A percentile compares a stretch with the other conserved stretches of the same genome.
Evolutionary conservation across 225 moss, liverwort and hornwort genomes (phyloP).

Genomic region (Pseudoscleropodium purum): DNA sequence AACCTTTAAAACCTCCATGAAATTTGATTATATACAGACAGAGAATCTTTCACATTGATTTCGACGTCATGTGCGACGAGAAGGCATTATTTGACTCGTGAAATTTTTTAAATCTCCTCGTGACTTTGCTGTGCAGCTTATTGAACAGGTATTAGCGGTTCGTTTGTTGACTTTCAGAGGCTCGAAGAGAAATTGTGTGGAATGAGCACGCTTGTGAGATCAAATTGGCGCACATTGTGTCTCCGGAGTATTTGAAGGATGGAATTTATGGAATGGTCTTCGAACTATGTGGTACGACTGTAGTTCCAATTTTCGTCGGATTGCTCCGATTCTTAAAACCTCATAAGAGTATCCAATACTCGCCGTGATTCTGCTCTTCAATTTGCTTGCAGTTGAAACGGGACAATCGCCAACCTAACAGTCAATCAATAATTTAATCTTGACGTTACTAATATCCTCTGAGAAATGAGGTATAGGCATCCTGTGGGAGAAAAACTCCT

Average conservation of each 20-base stretch:
- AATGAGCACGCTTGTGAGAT: constrained; percentile 23
- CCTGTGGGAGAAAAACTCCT: background rate
- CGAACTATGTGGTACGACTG: constrained; percentile 47
- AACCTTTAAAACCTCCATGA: background rate
- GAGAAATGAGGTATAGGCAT: background rate
- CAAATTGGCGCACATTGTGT: constrained; percentile 28
- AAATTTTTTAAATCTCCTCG: background rate
- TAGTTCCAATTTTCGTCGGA: background rate
- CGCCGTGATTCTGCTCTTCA: background rate
- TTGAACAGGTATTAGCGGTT: constrained; percentile 4
- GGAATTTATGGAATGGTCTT: constrained; percentile 50
- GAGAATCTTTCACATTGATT: background rate
- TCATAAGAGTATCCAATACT: background rate
- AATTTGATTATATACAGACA: background rate
- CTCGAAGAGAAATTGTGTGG: constrained; percentile 9
- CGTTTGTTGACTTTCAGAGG: background rate
- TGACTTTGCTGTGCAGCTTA: constrained; percentile 21
- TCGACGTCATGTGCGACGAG: background rate
- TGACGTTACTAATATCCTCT: background rate
- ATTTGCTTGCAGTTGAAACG: background rate
- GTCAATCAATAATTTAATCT: background rate
- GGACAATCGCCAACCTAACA: background rate
- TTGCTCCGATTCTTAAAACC: background rate
- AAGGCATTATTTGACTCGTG: background rate
- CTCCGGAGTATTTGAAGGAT: constrained; percentile 20